Evolutionary conservation across 768 basidiomycete genomes (phyloP).

Genomic region (Clathrus columnatus): DNA sequence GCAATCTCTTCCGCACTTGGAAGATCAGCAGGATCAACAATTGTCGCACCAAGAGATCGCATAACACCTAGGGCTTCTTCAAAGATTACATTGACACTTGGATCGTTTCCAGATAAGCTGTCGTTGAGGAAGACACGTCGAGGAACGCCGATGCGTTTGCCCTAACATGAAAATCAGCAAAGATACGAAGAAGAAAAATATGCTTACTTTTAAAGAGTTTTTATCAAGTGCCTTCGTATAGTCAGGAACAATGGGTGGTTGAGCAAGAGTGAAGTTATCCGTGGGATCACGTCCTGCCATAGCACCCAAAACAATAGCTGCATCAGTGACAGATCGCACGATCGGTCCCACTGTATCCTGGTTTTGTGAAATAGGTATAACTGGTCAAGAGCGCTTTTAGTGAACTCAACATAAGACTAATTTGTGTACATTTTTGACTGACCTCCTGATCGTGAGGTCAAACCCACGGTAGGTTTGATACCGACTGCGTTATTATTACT

Average conservation of each 20-base stretch:
- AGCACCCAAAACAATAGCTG: slow-evolving; percentile 28
- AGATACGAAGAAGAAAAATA: neutral
- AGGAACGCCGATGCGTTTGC: slow-evolving; percentile 48
- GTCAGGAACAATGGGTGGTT: slow-evolving; percentile 28
- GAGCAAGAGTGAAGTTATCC: slow-evolving; percentile 33
- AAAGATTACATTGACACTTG: slow-evolving; percentile 29
- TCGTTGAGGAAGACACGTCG: slow-evolving; percentile 22
- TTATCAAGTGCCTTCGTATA: slow-evolving; percentile 16
- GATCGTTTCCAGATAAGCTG: slow-evolving; percentile 17
- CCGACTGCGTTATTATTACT: slow-evolving; percentile 35
- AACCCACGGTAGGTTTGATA: slow-evolving; percentile 31
- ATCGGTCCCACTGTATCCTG: slow-evolving; percentile 35
- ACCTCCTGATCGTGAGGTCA: slow-evolving; percentile 32
- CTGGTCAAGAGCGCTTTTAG: slow-evolving; percentile 18
- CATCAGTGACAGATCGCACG: slow-evolving; percentile 28
- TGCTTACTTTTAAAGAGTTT: slow-evolving; percentile 10
- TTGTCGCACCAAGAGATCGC: slow-evolving; percentile 30
- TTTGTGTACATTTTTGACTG: no score
- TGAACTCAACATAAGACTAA: neutral
- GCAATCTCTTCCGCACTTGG: slow-evolving; percentile 24
- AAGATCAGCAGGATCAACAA: slow-evolving; percentile 19
- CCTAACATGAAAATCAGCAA: slow-evolving; percentile 13
- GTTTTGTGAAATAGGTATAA: slow-evolving; percentile 35
- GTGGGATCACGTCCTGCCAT: slow-evolving; percentile 36
- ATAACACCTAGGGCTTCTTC: slow-evolving; percentile 32